phyloP scores from a whole-genome alignment of 768 basidiomycete genomes.

The Wakefieldia striispora region DNA sequence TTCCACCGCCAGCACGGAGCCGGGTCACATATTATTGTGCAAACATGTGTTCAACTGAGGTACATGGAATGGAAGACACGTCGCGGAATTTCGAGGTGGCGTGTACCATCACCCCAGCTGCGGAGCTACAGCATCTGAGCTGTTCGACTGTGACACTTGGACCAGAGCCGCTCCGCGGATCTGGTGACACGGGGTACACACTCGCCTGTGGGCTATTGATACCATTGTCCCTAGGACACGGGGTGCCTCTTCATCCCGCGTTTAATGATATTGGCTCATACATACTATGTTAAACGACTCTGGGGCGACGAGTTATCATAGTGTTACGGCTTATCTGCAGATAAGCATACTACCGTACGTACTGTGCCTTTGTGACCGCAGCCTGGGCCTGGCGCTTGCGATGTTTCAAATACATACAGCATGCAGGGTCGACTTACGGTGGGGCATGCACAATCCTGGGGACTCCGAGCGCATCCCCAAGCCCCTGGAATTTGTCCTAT shows the following conservation, averaged over 20 bases:
- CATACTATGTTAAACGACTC: not conserved
- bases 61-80: conserved; percentile 16
- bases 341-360: conserved; percentile 5
- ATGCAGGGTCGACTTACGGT: conserved; percentile 7
- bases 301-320: no score
- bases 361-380: conserved; percentile 1
- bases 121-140: conserved; percentile 10
- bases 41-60: conserved; percentile 8
- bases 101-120: conserved; percentile 1
- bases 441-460: conserved; percentile 3
- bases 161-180: conserved; percentile 19
- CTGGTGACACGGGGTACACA: not conserved
- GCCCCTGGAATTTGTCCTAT: conserved; percentile 5
- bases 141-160: conserved; percentile 12
- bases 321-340: not conserved
- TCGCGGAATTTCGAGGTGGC: conserved; percentile 1
- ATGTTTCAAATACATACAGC: conserved; percentile 1
- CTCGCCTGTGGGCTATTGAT: conserved; percentile 4
- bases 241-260: conserved; percentile 12
- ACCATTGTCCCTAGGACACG: not conserved
- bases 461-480: conserved; percentile 2
- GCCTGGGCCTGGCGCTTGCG: not conserved
- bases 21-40: not conserved
- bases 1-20: conserved; percentile 7
- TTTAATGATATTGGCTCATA: conserved; percentile 9